Base-by-base conservation (phyloP, 345 rosid genomes). In the Heritiera littoralis region DNA sequence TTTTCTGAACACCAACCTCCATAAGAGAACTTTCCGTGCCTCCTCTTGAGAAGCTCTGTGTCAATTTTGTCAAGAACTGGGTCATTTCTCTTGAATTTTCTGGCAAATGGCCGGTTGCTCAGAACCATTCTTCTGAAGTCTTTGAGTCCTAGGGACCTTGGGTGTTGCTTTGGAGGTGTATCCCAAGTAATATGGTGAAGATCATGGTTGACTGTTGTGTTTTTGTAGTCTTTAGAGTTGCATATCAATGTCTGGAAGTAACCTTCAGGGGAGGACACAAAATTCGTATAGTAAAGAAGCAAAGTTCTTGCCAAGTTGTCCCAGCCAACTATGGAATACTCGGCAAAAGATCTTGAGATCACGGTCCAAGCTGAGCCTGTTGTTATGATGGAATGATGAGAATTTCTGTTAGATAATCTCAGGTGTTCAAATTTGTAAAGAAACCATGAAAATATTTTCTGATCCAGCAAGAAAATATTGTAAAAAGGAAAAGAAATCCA, bases 331-430 rank as follows among this genome's bases (percentile, higher is more conserved):
- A 92, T 86, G 86, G 88, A 77, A 78, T 93, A 91, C 80, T 95
- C 99, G 0, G 97, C 87, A 52, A 95, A 95, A 2, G 95, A 88
- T 82, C 97, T 91, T 72, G 99, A 95, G n/a, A 95, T 76, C 41
- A 95, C 76, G 56, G 91, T 92, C 97, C 99, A 95, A 43, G 99
- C 99, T 64, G 99, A 95, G 56, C 99, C 99, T 93, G 87, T 52
- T 60, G 63, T 23, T 38, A 23, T 11, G 5, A 71, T 13, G 7
- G 28, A 69, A 40, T 38, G 28, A n/a, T 40, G 12, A 58, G 23
- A 28, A n/a, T 58, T n/a, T n/a, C 11, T n/a, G 30, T 55, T 40
- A n/a, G 28, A 17, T 38, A 6, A 67, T 7, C 5, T 5, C 4
- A 41, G 10, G 15, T 5, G 1, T 9, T 30, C 51, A 66, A 10